A percentile compares a stretch with the other conserved stretches of the same genome.
Evolutionary conservation across 2,329 filamentous ascomycete genomes (phyloP).

Genomic region (Paecilomyces formosus): DNA sequence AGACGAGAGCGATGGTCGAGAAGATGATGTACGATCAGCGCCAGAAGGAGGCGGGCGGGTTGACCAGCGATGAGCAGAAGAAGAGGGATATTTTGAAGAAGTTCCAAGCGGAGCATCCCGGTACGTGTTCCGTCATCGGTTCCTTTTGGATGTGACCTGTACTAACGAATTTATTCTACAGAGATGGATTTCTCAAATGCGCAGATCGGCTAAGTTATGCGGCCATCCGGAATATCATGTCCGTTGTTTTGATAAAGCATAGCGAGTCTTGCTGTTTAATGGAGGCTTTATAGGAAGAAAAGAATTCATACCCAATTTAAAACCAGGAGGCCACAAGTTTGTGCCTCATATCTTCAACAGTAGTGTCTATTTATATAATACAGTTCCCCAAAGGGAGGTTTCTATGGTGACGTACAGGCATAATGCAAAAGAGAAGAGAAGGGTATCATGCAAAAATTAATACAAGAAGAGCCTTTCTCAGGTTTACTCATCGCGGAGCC

Average conservation of each 20-base stretch:
- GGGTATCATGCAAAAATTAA: background rate
- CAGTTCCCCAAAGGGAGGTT: background rate
- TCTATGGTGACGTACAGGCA: background rate
- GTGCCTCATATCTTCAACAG: background rate
- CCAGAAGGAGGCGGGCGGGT: slow-evolving; percentile 87
- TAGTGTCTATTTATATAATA: background rate
- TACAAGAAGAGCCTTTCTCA: background rate
- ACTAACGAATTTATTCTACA: slow-evolving; percentile 11
- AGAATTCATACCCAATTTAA: background rate
- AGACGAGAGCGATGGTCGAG: slow-evolving; percentile 95
- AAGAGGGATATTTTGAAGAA: slow-evolving; percentile 89
- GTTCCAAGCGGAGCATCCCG: slow-evolving; percentile 73
- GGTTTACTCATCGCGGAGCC: slow-evolving; percentile 17
- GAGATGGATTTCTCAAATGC: slow-evolving; percentile 64
- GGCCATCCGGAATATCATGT: background rate
- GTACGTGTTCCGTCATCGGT: slow-evolving; percentile 15
- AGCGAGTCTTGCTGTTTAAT: background rate
- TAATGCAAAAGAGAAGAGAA: background rate
- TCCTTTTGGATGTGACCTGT: background rate
- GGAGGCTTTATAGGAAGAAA: background rate
- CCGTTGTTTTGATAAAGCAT: background rate
- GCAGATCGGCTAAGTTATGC: slow-evolving; percentile 45
- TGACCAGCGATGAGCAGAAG: slow-evolving; percentile 89
- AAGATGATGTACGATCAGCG: slow-evolving; percentile 99
- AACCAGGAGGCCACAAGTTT: background rate